phyloP scores from a whole-genome alignment of 2,329 filamentous ascomycete species.

The Aspergillus hortae region DNA sequence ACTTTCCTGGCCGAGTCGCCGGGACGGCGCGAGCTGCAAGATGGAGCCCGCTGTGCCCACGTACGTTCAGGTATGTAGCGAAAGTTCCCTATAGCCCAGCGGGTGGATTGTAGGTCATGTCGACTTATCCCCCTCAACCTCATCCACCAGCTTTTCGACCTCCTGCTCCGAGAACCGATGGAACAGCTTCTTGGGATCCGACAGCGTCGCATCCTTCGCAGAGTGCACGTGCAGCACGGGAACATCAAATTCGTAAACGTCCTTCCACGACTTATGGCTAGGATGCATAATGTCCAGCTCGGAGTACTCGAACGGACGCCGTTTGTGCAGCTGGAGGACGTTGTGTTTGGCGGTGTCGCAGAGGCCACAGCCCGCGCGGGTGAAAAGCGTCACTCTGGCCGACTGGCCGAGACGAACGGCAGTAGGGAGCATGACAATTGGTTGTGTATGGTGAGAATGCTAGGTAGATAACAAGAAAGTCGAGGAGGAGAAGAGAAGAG shows the following conservation, averaged over 20 bases:
- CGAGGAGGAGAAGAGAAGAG: neutral
- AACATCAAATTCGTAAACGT: slow-evolving; percentile 62
- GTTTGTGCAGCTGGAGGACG: slow-evolving; percentile 51
- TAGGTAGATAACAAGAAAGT: neutral
- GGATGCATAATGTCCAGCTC: slow-evolving; percentile 59
- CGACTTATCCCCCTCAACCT: slow-evolving; percentile 33
- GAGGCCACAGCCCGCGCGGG: slow-evolving; percentile 56
- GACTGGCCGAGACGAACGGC: slow-evolving; percentile 27
- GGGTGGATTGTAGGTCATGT: neutral
- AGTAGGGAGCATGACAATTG: slow-evolving; percentile 25
- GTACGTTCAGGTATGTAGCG: neutral
- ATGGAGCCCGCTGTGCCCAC: slow-evolving; percentile 10
- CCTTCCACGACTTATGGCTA: slow-evolving; percentile 55
- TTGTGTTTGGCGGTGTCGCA: slow-evolving; percentile 60
- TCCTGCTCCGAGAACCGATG: slow-evolving; percentile 59
- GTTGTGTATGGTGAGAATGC: slow-evolving; percentile 8
- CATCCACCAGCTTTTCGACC: slow-evolving; percentile 53
- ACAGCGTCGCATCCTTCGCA: slow-evolving; percentile 48
- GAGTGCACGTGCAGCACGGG: slow-evolving; percentile 60
- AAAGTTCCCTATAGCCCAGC: neutral
- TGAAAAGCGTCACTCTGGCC: slow-evolving; percentile 57
- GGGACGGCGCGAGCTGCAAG: slow-evolving; percentile 29
- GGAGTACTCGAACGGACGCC: slow-evolving; percentile 52
- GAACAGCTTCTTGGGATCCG: slow-evolving; percentile 60
- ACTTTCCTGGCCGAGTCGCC: slow-evolving; percentile 36